phyloP scores from a whole-genome alignment of 129 eudicot genomes.

The Arctium minus region DNA sequence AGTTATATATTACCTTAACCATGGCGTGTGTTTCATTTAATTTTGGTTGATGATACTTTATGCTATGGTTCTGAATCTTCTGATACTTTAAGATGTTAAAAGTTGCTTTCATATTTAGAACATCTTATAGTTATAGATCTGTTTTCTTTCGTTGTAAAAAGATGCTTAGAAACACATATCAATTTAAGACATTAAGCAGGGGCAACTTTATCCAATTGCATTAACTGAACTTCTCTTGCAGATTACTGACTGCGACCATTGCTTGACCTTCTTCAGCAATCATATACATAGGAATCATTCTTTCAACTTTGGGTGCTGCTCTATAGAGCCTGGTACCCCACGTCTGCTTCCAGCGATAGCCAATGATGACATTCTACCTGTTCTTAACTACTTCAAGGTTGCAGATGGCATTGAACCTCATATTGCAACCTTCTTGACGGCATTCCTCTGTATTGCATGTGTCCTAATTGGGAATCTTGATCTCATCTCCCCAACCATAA shows the following conservation, averaged over 20 bases:
- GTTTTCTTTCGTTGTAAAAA: neutral
- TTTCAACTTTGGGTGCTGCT: conserved; percentile 97
- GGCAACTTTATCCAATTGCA: neutral
- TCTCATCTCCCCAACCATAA: conserved; percentile 90
- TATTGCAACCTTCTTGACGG: conserved; percentile 91
- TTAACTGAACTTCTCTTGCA: conserved; percentile 38
- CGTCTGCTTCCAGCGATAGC: conserved; percentile 97
- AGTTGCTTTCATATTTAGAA: too few relatives aligned
- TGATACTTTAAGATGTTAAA: too few relatives aligned
- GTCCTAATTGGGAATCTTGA: conserved; percentile 92
- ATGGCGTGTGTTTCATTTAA: too few relatives aligned
- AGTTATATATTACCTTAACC: too few relatives aligned
- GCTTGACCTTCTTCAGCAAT: conserved; percentile 94
- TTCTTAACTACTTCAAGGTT: conserved; percentile 94
- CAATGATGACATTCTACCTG: conserved; percentile 94
- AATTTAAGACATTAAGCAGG: neutral
- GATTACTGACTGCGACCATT: conserved; percentile 91
- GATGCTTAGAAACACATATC: neutral
- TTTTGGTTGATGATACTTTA: too few relatives aligned
- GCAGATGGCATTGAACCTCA: conserved; percentile 93
- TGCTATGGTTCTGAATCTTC: too few relatives aligned
- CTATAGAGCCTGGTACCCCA: conserved; percentile 98
- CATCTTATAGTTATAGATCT: too few relatives aligned
- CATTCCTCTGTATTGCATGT: conserved; percentile 91
- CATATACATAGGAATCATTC: conserved; percentile 90